Evolutionary conservation across 176 grass and related monocot genomes (phyloP), one percentile per base, ranked within the genome.

Genomic region (Themeda triandra): DNA sequence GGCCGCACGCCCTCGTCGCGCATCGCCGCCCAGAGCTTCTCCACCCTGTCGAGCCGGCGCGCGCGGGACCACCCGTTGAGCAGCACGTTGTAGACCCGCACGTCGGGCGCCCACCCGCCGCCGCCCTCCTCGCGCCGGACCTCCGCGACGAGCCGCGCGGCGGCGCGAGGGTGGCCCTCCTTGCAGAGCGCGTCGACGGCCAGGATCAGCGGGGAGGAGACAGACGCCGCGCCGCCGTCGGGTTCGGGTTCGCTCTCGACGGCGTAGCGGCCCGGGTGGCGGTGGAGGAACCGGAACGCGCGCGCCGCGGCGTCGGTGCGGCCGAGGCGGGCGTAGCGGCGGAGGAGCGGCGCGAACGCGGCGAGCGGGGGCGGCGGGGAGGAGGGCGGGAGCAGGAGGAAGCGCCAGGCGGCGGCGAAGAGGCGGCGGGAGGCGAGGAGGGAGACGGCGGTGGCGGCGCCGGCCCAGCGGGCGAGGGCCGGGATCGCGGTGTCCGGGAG

Each of bases 101-200:
- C 87, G 3, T 92, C 82, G 10, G 89, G 85, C 15, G 72, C 54
- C 46, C 87, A 85, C 4, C 18, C 37, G 37, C 6, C 37, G 39
- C 7, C 23, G 1, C 31, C 28, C 18, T 86, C 85, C 27, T 88
- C 92, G 9, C 56, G 36, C n/a, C 84, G 84, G 44, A 84, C 68
- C 60, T 78, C 82, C 18, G 51, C 77, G 24, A 97, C 28, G 17
- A 97, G 89, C 82, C 86, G 80, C 19, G 79, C 48, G 27, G 94
- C 92, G 5, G 73, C 72, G 21, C 84, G 83, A 14, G 89, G 71
- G 69, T 92, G 80, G 13, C 92, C 89, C 76, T 97, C 94, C 84
- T 94, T 94, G 89, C 92, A 97, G 63, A 97, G 86, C 41, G 94
- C 92, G 30, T 93, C 92, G 41, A 92, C 73, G 41, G 85, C 36